Evolutionary conservation across 768 basidiomycete genomes (phyloP), one percentile per base, ranked within the genome.

Genomic region (Lactarius quietus): DNA sequence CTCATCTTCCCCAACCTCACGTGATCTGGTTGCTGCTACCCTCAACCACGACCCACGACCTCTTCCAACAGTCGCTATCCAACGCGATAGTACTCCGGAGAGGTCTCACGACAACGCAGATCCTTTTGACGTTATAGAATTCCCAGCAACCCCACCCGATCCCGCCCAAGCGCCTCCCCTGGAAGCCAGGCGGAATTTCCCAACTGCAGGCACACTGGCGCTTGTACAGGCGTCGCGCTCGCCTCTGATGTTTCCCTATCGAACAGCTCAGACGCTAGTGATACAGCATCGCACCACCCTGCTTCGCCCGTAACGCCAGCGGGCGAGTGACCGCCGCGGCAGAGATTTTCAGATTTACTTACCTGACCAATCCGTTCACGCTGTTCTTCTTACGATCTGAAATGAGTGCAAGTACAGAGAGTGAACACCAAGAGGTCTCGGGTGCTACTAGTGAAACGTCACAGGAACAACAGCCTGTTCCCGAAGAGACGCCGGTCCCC

Each of bases 201-300:
- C 88, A 39, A 85, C 88, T 0, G 86, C 89, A 0, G 89, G 90
- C 17, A 90, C 90, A 3, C 81, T 92, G 3, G 90, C n/a, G n/a
- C n/a, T 92, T 28, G 88, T 92, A 90, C 92, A 0, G 90, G 90
- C 57, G 89, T 91, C 43, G 89, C 90, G 1, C 89, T 90, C 67
- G 90, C 89, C 1, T 86, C 87, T 4, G 88, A 90, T 74, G 81
- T 83, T 31, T 80, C 85, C 1, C 43, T 73, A 56, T 52, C 67
- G 29, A 67, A 56, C 63, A 59, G 51, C 36, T 53, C 66, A 29
- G 69, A 55, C 26, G 57, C 72, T 9, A 61, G 58, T 33, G 8
- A 33, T 8, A 4, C 70, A 20, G 39, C 70, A 6, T 54, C 63
- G 0, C 64, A 59, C 33, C 33, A n/a, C n/a, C n/a, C n/a, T n/a